Evolutionary conservation across 225 moss, liverwort and hornwort species (phyloP).

Genomic region (Pleurozium schreberi): DNA sequence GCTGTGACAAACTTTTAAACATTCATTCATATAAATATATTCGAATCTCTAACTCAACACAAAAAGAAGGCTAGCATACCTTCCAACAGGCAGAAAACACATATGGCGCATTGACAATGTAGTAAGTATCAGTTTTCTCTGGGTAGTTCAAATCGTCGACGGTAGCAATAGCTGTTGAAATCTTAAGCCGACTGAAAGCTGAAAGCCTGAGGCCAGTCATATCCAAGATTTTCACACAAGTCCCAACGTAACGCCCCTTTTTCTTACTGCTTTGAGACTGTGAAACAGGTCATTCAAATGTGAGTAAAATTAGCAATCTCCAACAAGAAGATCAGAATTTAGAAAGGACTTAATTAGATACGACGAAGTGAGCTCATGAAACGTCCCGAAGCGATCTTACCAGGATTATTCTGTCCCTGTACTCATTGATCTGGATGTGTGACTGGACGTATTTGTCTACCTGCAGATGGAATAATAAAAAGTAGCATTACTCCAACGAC

Average conservation of each 20-base stretch:
- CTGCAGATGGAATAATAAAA: constrained; percentile 29
- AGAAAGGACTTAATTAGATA: not conserved
- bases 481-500: not conserved
- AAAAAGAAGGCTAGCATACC: constrained; percentile 17
- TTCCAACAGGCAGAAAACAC: constrained; percentile 96
- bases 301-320: not conserved
- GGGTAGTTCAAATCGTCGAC: constrained; percentile 97
- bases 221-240: constrained; percentile 89
- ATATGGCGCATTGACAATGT: constrained; percentile 92
- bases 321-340: not conserved
- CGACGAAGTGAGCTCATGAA: not conserved
- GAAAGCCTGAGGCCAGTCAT: constrained; percentile 97
- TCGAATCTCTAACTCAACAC: not conserved
- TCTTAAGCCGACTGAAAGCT: constrained; percentile 73
- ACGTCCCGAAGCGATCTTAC: constrained; percentile 18
- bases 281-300: not conserved
- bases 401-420: constrained; percentile 71
- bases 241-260: constrained; percentile 36
- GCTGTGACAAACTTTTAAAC: not conserved
- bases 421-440: constrained; percentile 96
- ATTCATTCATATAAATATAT: not conserved
- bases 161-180: constrained; percentile 35
- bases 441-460: constrained; percentile 89
- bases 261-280: constrained; percentile 55
- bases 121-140: constrained; percentile 95